Conservation (phyloP, 169 alveolate species). For the Fabrea salina region DNA sequence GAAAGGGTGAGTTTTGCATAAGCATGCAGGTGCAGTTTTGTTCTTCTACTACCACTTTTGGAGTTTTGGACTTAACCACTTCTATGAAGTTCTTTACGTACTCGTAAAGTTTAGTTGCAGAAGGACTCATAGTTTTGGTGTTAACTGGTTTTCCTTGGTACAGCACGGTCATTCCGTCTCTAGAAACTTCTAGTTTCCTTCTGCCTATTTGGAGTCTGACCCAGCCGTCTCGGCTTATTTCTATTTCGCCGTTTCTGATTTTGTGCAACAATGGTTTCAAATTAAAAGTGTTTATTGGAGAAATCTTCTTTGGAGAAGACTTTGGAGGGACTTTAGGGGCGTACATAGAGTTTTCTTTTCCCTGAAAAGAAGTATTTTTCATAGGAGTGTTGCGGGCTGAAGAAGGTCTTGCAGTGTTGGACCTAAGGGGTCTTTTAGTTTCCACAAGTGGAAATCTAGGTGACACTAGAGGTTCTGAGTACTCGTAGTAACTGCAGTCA, state of each 20-base stretch:
- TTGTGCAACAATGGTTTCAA: slow-evolving; percentile 14
- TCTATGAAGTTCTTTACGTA: neutral
- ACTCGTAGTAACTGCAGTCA: neutral
- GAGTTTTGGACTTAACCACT: slow-evolving; percentile 27
- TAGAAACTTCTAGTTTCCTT: neutral
- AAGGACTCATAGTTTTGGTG: neutral
- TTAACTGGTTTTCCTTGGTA: neutral
- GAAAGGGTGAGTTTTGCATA: slow-evolving; percentile 27
- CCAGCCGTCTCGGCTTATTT: slow-evolving; percentile 24
- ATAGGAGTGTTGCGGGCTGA: neutral
- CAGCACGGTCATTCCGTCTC: slow-evolving; percentile 13
- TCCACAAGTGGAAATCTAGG: slow-evolving; percentile 3
- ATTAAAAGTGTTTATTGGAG: neutral
- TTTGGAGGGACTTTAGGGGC: neutral
- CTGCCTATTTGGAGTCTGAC: neutral
- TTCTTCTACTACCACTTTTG: neutral
- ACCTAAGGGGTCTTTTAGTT: neutral
- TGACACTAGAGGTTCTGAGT: neutral
- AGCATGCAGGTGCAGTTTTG: slow-evolving; percentile 11
- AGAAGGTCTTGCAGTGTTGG: neutral
- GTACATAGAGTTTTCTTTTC: neutral
- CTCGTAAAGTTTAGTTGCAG: slow-evolving; percentile 8
- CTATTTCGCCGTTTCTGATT: slow-evolving; percentile 3
- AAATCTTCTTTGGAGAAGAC: neutral
- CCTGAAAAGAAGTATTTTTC: neutral